A percentile compares a stretch with the other conserved stretches of the same genome.
These are phyloP conservation scores for Cordyceps farinosa DNA, from an alignment of 2,329 filamentous ascomycete genomes.

Conservation along the genomic window DNA sequence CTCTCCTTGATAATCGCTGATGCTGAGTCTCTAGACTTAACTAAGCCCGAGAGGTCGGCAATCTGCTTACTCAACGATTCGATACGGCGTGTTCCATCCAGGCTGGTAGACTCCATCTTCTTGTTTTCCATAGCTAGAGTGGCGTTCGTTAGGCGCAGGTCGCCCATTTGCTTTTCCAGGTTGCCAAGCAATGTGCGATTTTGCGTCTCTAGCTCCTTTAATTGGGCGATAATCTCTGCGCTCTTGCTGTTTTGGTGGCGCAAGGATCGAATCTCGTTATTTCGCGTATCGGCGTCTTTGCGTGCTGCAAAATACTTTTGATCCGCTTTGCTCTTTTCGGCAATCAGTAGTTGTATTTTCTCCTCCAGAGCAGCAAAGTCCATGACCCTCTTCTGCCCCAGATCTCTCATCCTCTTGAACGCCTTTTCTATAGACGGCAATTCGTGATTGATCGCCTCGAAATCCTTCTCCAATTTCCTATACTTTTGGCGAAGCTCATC, in stretches of 20 bases:
- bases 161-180: conserved; percentile 84
- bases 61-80: conserved; percentile 76
- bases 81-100: conserved; percentile 65
- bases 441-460: conserved; percentile 80
- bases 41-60: conserved; percentile 67
- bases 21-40: conserved; percentile 70
- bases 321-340: conserved; percentile 93
- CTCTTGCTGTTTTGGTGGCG: conserved; percentile 83
- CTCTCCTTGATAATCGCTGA: conserved; percentile 51
- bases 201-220: conserved; percentile 84
- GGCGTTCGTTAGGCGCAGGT: conserved; percentile 76
- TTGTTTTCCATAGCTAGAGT: conserved; percentile 69
- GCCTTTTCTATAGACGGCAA: conserved; percentile 85
- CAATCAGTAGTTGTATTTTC: conserved; percentile 66
- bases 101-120: conserved; percentile 66
- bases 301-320: conserved; percentile 97
- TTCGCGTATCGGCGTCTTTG: conserved; percentile 85
- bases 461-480: conserved; percentile 72
- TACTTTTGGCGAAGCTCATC: conserved; percentile 75
- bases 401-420: conserved; percentile 80
- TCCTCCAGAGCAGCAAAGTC: conserved; percentile 76
- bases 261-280: conserved; percentile 73
- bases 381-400: conserved; percentile 82
- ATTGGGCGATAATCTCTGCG: conserved; percentile 85
- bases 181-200: conserved; percentile 74